These are phyloP conservation scores for Nicotiana otophora DNA, from an alignment of 257 asterid genomes.

Conservation along the genomic window DNA sequence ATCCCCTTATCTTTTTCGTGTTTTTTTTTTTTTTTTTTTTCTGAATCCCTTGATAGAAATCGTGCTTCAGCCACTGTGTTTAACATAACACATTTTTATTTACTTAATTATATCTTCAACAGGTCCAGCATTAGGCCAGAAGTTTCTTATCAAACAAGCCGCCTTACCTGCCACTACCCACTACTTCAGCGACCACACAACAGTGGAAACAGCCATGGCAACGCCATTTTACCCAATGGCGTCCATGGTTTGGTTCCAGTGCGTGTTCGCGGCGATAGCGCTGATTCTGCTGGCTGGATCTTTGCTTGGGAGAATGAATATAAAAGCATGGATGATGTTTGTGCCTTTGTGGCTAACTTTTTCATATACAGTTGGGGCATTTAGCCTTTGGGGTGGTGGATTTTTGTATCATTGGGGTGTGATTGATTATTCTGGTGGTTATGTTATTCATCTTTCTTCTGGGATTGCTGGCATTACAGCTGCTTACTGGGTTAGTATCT, in stretches of 20 bases:
- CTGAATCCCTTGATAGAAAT: no score
- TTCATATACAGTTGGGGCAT: constrained; percentile 62
- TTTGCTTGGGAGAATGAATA: constrained; percentile 58
- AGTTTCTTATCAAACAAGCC: constrained; percentile 42
- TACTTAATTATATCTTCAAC: no score
- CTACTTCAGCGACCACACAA: constrained; percentile 19
- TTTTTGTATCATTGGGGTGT: constrained; percentile 62
- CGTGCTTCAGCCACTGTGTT: no score
- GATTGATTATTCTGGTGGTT: constrained; percentile 59
- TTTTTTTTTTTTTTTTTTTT: no score
- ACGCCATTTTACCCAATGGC: constrained; percentile 46
- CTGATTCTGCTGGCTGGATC: constrained; percentile 45
- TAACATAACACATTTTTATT: no score
- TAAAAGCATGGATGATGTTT: constrained; percentile 62
- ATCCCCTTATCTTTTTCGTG: no score
- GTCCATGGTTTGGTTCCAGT: constrained; percentile 43
- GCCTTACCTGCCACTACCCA: constrained; percentile 43
- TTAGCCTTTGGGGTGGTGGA: constrained; percentile 68
- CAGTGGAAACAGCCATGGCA: constrained; percentile 32
- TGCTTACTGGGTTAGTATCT: constrained; percentile 47
- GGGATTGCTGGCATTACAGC: constrained; percentile 64
- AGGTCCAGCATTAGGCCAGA: constrained; percentile 46
- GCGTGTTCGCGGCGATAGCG: constrained; percentile 53
- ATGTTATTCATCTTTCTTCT: constrained; percentile 61
- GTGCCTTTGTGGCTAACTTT: constrained; percentile 66